Base-by-base conservation (phyloP, 176 grass and related monocot species). In the Musa beccarii region DNA sequence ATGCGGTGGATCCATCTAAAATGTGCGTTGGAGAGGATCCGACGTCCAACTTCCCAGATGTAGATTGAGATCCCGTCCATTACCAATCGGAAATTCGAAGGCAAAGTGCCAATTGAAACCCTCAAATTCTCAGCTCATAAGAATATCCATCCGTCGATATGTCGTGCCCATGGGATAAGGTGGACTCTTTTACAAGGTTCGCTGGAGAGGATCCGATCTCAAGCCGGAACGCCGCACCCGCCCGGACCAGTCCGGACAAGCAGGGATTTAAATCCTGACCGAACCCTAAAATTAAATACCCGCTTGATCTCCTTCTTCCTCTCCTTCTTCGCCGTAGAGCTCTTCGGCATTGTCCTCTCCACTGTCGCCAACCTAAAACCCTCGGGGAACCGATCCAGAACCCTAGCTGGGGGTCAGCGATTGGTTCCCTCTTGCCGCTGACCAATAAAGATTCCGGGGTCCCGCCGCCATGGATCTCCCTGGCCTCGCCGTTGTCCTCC, bases 401-500 rank as follows among this genome's bases (percentile, higher is more conserved):
- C 16, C 43, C 68, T 56, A 56, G 7, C 13, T 43, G 34, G 11
- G 8, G 25, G 52, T 9, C 53, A 14, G 25, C 20, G 8, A 10
- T 56, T 7, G 43, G 15, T 70, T 21, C 2, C 49, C 11, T 6
- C 4, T 69, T 49, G 25, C 8, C 43, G 49, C 43, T n/a, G 68
- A 49, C 68, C 2, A 19, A 70, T 51, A 70, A 70, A 49, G 68
- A 20, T 51, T 51, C 11, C 68, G 10, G 10, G 23, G 63, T 17
- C 61, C 51, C 23, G 43, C 20, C 17, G 10, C 9, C 77, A 79
- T 79, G 77, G 77, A 79, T 56, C 77, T 69, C 63, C 21, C 25
- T 7, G 53, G 76, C 64, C 76, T 79, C 64, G 52, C 76, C 7
- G 52, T 69, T n/a, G 77, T 79, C 25, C 77, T 79, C 66, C 77